phyloP scores from a whole-genome alignment of 1,139 yeast species.

The Scheffersomyces insectosa region DNA sequence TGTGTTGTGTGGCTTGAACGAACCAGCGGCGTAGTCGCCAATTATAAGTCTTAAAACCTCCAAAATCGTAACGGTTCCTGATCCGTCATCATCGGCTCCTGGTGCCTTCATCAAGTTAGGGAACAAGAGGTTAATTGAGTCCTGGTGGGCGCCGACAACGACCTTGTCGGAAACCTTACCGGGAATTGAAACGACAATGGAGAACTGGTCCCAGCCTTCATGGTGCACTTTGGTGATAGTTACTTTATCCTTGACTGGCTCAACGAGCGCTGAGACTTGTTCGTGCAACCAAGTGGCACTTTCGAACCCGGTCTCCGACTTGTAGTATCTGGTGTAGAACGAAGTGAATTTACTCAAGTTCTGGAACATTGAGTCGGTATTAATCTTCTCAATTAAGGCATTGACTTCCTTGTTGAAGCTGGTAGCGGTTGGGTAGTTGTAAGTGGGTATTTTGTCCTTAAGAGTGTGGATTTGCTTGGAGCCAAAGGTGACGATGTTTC shows the following conservation, averaged over 20 bases:
- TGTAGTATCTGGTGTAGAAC: constrained; percentile 80
- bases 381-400: constrained; percentile 40
- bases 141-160: constrained; percentile 89
- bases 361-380: constrained; percentile 47
- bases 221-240: constrained; percentile 33
- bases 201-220: constrained; percentile 46
- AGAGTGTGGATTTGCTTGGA: constrained; percentile 32
- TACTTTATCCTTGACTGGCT: constrained; percentile 36
- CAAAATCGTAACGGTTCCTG: constrained; percentile 78
- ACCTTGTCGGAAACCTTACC: constrained; percentile 45
- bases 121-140: constrained; percentile 72
- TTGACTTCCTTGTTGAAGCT: constrained; percentile 42
- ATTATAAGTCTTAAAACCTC: constrained; percentile 71
- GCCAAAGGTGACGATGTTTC: constrained; percentile 22
- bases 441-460: constrained; percentile 34
- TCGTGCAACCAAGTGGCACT: constrained; percentile 73
- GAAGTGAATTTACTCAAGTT: constrained; percentile 66
- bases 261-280: constrained; percentile 44
- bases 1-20: constrained; percentile 63
- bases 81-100: constrained; percentile 95
- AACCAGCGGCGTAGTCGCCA: constrained; percentile 32
- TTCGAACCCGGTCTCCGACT: constrained; percentile 66
- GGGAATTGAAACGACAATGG: constrained; percentile 43
- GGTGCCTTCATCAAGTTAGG: constrained; percentile 79
- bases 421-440: constrained; percentile 55